Evolutionary conservation across 176 grass and related monocot species (phyloP).

Genomic region (Zea luxurians): DNA sequence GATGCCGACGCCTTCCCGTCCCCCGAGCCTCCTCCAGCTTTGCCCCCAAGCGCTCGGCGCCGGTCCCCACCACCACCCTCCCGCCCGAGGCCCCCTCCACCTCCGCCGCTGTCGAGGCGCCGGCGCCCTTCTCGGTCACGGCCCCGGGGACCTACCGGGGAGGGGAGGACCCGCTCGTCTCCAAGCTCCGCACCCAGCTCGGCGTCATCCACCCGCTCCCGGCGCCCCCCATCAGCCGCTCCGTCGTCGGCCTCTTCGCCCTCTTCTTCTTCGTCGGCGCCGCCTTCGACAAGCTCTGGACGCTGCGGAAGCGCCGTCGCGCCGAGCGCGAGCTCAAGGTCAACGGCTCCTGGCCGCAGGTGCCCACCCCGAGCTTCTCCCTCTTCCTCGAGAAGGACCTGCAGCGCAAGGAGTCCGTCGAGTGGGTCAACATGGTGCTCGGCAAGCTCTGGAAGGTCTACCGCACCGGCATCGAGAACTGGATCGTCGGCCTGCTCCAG

Average conservation of each 20-base stretch:
- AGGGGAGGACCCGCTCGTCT: constrained; percentile 77
- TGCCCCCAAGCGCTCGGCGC: neutral
- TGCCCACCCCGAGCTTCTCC: constrained; percentile 87
- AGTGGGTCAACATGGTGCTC: constrained; percentile 99
- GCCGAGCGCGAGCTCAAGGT: constrained; percentile 61
- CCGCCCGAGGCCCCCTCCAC: neutral
- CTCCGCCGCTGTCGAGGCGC: neutral
- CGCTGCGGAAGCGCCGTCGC: constrained; percentile 59
- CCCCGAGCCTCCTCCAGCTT: constrained; percentile 24
- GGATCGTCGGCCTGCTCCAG: constrained; percentile 90
- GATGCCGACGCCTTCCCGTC: constrained; percentile 6
- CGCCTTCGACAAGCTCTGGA: constrained; percentile 88
- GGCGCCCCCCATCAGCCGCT: constrained; percentile 60
- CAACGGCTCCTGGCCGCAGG: constrained; percentile 90
- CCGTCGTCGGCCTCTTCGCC: constrained; percentile 75
- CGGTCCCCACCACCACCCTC: neutral
- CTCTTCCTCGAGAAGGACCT: constrained; percentile 95
- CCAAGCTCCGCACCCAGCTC: constrained; percentile 88
- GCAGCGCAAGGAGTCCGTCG: constrained; percentile 96
- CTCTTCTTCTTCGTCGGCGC: constrained; percentile 98
- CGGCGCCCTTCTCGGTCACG: constrained; percentile 42
- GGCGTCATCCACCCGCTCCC: constrained; percentile 93
- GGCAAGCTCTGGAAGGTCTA: constrained; percentile 98
- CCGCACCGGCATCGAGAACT: constrained; percentile 81
- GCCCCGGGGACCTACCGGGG: constrained; percentile 29